Evolutionary conservation across 2,329 filamentous ascomycete species (phyloP), one percentile per base, ranked within the genome.

Genomic region (Talaromyces sp.): DNA sequence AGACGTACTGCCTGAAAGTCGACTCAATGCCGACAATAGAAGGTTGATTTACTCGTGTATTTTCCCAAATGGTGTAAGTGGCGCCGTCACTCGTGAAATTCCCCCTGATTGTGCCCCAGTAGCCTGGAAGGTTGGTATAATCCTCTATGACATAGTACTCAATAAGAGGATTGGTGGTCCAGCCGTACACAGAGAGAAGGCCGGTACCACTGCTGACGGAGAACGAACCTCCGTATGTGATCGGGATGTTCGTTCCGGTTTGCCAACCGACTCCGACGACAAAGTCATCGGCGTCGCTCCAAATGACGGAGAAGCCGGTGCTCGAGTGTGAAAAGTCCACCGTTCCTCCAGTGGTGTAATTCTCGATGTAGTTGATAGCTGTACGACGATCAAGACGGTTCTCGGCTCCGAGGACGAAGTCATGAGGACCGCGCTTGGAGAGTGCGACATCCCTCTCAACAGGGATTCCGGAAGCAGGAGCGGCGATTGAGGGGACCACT

Each of bases 191-290:
- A 27, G 27, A 27, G 27, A 27, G 27, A 27, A 27, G 27, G 1
- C 27, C 27, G 27, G 27, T 27, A 6, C 27, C 27, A 27, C 27
- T 27, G 27, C 27, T 27, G 27, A 27, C 27, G 27, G 27, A 27
- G 27, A 27, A 27, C 3, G 27, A 27, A 27, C 27, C 27, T 4
- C 6, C 27, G 27, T 27, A 27, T 27, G 27, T 27, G 1, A 27
- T 27, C 6, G 27, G 27, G 27, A 3, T 27, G 27, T 27, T 27
- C 27, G 73, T 79, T 58, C 85, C 85, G n/a, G 84, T 80, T 64
- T 81, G 81, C 84, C 85, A 87, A 39, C 85, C 85, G 74, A 86
- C 87, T 39, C 85, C 85, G 63, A 78, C 84, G 31, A 86, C 84
- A 47, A 86, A 83, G 76, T 86, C 85, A 35, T 83, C 83, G 22